A percentile compares a stretch with the other conserved stretches of the same genome.
phyloP scores from a whole-genome alignment of 768 basidiomycete species.

The Termitomyces sp. region DNA sequence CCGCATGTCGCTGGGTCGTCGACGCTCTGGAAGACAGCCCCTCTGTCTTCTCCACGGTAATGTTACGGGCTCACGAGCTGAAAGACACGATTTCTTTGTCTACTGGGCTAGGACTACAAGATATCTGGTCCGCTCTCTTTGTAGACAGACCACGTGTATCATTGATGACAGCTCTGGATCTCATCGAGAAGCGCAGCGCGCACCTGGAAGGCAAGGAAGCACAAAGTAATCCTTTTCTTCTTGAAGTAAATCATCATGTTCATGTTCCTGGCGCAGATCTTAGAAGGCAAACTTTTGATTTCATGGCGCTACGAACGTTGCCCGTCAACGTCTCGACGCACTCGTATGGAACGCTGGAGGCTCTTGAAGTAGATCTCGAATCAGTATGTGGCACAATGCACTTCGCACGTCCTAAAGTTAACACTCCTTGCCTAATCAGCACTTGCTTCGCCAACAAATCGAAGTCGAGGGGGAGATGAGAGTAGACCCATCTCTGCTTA shows the following conservation, averaged over 20 bases:
- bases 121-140: conserved; percentile 65
- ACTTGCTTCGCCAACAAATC: conserved; percentile 6
- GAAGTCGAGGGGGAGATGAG: conserved; percentile 11
- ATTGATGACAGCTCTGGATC: conserved; percentile 13
- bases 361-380: conserved; percentile 23
- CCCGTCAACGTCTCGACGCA: conserved; percentile 22
- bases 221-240: conserved; percentile 10
- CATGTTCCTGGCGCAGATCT: conserved; percentile 25
- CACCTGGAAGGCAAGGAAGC: conserved; percentile 19
- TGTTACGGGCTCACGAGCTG: conserved; percentile 36
- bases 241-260: neutral
- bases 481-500: conserved; percentile 23
- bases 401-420: neutral
- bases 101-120: conserved; percentile 68
- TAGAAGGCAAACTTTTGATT: conserved; percentile 39
- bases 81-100: conserved; percentile 52
- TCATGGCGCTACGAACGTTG: conserved; percentile 37
- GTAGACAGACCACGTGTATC: conserved; percentile 21
- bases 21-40: conserved; percentile 38
- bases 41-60: conserved; percentile 31
- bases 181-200: conserved; percentile 24
- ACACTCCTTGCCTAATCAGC: conserved; percentile 4
- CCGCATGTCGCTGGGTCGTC: conserved; percentile 54
- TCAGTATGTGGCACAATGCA: conserved; percentile 15
- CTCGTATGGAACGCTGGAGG: conserved; percentile 9